These are phyloP conservation scores for Alternaria ethzedia DNA, from an alignment of 2,329 filamentous ascomycete genomes.

Conservation along the genomic window DNA sequence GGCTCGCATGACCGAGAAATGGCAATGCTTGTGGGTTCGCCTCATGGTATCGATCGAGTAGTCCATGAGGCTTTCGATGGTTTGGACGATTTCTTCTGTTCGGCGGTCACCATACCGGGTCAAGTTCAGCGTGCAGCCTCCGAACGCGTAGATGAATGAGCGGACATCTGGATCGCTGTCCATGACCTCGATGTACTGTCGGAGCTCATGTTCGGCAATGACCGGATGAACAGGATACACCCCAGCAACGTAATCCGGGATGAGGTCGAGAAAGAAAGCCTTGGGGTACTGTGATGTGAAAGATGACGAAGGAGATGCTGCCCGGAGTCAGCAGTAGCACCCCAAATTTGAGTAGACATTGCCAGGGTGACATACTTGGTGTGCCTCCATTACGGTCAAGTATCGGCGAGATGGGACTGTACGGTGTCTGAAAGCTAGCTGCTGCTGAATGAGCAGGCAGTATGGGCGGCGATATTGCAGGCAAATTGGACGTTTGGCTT, in stretches of 20 bases:
- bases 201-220: slow-evolving; percentile 51
- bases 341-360: not conserved
- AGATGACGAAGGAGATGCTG: slow-evolving; percentile 26
- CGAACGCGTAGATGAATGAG: slow-evolving; percentile 55
- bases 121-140: slow-evolving; percentile 55
- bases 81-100: slow-evolving; percentile 40
- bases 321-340: slow-evolving; percentile 10
- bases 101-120: slow-evolving; percentile 44
- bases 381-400: slow-evolving; percentile 23
- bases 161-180: slow-evolving; percentile 46
- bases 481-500: slow-evolving; percentile 31
- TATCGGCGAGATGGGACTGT: slow-evolving; percentile 18
- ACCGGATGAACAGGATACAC: slow-evolving; percentile 59
- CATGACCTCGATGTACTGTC: slow-evolving; percentile 46
- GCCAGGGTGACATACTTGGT: slow-evolving; percentile 23
- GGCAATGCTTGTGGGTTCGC: slow-evolving; percentile 49
- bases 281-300: slow-evolving; percentile 27
- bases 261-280: slow-evolving; percentile 51
- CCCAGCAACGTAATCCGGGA: slow-evolving; percentile 53
- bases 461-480: slow-evolving; percentile 31
- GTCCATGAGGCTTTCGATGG: slow-evolving; percentile 43
- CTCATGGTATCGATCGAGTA: slow-evolving; percentile 47
- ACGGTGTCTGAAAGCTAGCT: slow-evolving; percentile 14
- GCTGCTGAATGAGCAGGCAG: slow-evolving; percentile 28
- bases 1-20: slow-evolving; percentile 54